phyloP scores from a whole-genome alignment of 768 basidiomycete genomes.

The Tricholoma hemisulphureum region DNA sequence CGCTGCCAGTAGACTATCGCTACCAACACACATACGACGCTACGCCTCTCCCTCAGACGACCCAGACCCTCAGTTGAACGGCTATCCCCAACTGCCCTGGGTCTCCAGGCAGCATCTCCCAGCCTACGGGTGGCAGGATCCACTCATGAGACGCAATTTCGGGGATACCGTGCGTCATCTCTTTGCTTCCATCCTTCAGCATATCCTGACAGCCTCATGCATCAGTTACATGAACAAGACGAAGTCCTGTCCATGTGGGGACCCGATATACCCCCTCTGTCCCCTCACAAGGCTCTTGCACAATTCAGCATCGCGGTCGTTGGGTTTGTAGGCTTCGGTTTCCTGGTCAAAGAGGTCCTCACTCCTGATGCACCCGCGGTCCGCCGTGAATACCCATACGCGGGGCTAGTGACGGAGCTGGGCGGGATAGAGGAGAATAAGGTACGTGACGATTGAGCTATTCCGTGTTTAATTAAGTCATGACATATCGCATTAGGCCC shows the following conservation, averaged over 20 bases:
- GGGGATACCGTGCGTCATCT: slow-evolving; percentile 60
- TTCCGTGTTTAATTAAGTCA: not conserved
- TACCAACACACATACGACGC: slow-evolving; percentile 18
- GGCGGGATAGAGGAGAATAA: slow-evolving; percentile 79
- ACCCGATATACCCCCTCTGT: slow-evolving; percentile 67
- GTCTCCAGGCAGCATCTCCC: slow-evolving; percentile 63
- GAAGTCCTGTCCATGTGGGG: slow-evolving; percentile 88
- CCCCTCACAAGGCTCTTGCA: slow-evolving; percentile 57
- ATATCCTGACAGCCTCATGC: slow-evolving; percentile 9
- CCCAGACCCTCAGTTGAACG: slow-evolving; percentile 65
- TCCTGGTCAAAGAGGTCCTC: slow-evolving; percentile 52
- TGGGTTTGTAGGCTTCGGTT: slow-evolving; percentile 64
- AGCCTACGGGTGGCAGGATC: slow-evolving; percentile 73
- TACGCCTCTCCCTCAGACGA: slow-evolving; percentile 39
- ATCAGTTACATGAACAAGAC: slow-evolving; percentile 75
- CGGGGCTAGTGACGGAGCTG: slow-evolving; percentile 72
- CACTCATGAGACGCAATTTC: slow-evolving; percentile 74
- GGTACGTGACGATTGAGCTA: slow-evolving; percentile 40
- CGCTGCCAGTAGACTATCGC: slow-evolving; percentile 21
- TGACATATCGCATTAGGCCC: slow-evolving; percentile 22
- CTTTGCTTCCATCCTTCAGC: slow-evolving; percentile 3
- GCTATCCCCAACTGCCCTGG: slow-evolving; percentile 71
- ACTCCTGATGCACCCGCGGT: slow-evolving; percentile 63
- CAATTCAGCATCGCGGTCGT: slow-evolving; percentile 62
- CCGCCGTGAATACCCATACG: slow-evolving; percentile 74